Evolutionary conservation across 306 rosid genomes (phyloP).

Genomic region (Cucurbita argyrosperma): DNA sequence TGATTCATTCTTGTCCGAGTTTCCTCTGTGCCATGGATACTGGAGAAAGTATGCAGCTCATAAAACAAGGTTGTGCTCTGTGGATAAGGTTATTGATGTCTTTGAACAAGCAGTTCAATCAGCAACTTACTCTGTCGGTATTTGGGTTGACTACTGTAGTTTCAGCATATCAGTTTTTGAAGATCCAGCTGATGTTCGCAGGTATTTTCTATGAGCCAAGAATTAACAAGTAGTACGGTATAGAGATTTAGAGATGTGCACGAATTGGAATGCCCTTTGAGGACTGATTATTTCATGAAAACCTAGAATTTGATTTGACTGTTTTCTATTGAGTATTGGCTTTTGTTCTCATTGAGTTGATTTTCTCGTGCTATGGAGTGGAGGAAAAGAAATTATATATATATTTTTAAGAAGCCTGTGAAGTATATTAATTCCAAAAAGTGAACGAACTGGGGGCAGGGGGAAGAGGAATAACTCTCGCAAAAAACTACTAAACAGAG

Average conservation of each 20-base stretch:
- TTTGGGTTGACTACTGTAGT: slow-evolving; percentile 73
- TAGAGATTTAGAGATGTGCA: not conserved
- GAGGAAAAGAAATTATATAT: too few species aligned
- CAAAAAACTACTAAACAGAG: not conserved
- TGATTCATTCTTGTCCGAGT: slow-evolving; percentile 56
- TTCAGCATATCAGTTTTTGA: slow-evolving; percentile 61
- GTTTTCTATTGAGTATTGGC: not conserved
- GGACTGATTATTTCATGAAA: not conserved
- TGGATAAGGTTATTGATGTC: slow-evolving; percentile 59
- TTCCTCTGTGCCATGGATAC: slow-evolving; percentile 79
- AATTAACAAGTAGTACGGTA: not conserved
- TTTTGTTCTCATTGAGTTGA: not conserved
- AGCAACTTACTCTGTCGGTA: slow-evolving; percentile 47
- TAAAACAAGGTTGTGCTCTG: slow-evolving; percentile 32
- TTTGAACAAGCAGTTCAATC: slow-evolving; percentile 63
- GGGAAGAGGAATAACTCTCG: not conserved
- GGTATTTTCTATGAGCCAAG: slow-evolving; percentile 25
- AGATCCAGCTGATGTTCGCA: slow-evolving; percentile 59
- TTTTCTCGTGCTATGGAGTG: not conserved
- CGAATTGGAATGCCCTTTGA: not conserved
- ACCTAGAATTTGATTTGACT: not conserved
- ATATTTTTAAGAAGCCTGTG: not conserved
- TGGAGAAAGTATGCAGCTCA: slow-evolving; percentile 72
- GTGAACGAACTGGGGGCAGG: not conserved
- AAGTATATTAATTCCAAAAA: not conserved